Evolutionary conservation across 495 filamentous ascomycete genomes (phyloP).

Genomic region (Penicillium canariense): DNA sequence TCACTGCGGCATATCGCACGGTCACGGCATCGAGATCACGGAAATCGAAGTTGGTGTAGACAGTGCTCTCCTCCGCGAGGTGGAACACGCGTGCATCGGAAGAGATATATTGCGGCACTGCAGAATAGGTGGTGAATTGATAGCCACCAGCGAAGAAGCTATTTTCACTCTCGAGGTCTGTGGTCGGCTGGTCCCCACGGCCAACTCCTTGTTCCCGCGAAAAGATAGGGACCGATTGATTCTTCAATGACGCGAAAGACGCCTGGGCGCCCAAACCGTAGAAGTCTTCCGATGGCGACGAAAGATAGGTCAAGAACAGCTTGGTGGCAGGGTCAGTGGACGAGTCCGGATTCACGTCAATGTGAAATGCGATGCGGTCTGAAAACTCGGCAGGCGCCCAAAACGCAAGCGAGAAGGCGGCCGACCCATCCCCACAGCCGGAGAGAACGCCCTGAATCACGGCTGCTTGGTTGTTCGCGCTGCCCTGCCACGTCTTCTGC

Average conservation of each 20-base stretch:
- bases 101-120: slow-evolving; percentile 25
- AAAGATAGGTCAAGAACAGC: slow-evolving; percentile 22
- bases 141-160: slow-evolving; percentile 28
- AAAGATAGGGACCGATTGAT: slow-evolving; percentile 28
- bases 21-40: slow-evolving; percentile 16
- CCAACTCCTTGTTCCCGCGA: slow-evolving; percentile 29
- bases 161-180: slow-evolving; percentile 15
- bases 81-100: slow-evolving; percentile 22
- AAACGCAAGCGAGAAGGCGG: slow-evolving; percentile 15
- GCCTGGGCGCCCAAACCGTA: slow-evolving; percentile 30
- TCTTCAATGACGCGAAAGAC: slow-evolving; percentile 31
- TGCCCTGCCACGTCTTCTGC: slow-evolving; percentile 4
- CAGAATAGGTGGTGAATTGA: slow-evolving; percentile 23
- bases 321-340: slow-evolving; percentile 10
- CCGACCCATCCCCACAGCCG: slow-evolving; percentile 17
- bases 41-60: slow-evolving; percentile 26
- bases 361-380: slow-evolving; percentile 22
- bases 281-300: slow-evolving; percentile 24
- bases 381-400: slow-evolving; percentile 21
- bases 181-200: slow-evolving; percentile 28
- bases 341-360: slow-evolving; percentile 12
- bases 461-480: slow-evolving; percentile 16
- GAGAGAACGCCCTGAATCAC: slow-evolving; percentile 19
- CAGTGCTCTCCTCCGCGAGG: slow-evolving; percentile 23
- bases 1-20: slow-evolving; percentile 19